Evolutionary conservation across 2,329 filamentous ascomycete genomes (phyloP).

Genomic region (Penicillium glabrum): DNA sequence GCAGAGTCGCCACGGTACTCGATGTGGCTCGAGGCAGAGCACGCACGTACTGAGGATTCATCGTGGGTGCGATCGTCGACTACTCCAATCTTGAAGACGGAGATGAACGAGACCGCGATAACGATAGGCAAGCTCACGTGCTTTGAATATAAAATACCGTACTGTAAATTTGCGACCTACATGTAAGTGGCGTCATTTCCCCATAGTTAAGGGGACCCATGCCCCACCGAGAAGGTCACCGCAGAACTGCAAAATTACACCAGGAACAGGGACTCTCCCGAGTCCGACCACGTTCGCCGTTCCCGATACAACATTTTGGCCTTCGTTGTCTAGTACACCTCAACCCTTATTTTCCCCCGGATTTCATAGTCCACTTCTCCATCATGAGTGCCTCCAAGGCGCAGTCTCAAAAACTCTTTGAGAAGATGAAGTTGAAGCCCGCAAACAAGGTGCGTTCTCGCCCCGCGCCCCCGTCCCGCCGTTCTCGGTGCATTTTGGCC

Average conservation of each 20-base stretch:
- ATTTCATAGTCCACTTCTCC: constrained; percentile 6
- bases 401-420: constrained; percentile 95
- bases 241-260: constrained; percentile 23
- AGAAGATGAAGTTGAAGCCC: constrained; percentile 91
- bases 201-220: neutral
- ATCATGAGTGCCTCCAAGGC: constrained; percentile 78
- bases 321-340: constrained; percentile 18
- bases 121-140: constrained; percentile 15
- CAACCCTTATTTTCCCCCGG: constrained; percentile 8
- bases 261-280: constrained; percentile 20
- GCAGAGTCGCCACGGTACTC: constrained; percentile 21
- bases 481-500: constrained; percentile 12
- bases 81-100: neutral
- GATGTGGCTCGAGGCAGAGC: constrained; percentile 15
- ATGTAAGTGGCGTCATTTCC: neutral
- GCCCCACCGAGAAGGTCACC: constrained; percentile 10
- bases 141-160: constrained; percentile 18
- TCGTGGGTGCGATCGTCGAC: constrained; percentile 3
- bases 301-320: constrained; percentile 24
- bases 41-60: constrained; percentile 20
- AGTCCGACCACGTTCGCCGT: constrained; percentile 41
- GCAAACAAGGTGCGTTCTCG: constrained; percentile 77
- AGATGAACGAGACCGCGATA: constrained; percentile 9
- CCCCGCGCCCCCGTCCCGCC: constrained; percentile 23
- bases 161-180: constrained; percentile 8